Percentiles rank a stretch among this genome's conserved stretches.
Evolutionary conservation across 1,284 basidiomycete species (phyloP).

Genomic region (Rhodotorula sp.): DNA sequence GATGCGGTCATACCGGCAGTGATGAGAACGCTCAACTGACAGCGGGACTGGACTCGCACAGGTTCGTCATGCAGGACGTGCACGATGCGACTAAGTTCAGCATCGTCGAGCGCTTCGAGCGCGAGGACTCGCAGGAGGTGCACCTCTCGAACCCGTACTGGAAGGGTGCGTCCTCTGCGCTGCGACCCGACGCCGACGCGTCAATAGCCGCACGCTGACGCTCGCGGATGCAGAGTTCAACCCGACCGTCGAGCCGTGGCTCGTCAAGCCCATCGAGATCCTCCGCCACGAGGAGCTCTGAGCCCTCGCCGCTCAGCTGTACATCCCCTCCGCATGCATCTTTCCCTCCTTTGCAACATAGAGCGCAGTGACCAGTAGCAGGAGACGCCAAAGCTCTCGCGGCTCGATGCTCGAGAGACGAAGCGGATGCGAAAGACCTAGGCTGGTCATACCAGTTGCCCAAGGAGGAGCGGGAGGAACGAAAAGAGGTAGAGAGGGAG

Average conservation of each 20-base stretch:
- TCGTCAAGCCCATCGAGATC: constrained; percentile 19
- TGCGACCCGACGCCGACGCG: no score
- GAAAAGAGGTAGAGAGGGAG: no score
- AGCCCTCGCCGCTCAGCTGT: not conserved
- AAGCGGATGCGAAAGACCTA: no score
- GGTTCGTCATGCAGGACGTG: constrained; percentile 15
- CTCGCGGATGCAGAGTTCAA: constrained; percentile 9
- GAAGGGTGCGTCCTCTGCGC: not conserved
- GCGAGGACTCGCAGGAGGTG: constrained; percentile 19
- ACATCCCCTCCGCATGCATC: no score
- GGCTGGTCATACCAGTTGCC: no score
- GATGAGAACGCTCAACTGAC: not conserved
- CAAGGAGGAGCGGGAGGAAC: no score
- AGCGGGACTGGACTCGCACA: no score
- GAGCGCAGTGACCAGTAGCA: no score
- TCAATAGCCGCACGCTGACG: not conserved
- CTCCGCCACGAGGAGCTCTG: constrained; percentile 22
- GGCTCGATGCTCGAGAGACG: no score
- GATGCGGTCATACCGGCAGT: not conserved
- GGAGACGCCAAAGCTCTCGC: no score
- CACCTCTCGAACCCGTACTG: constrained; percentile 30
- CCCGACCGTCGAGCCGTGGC: constrained; percentile 29
- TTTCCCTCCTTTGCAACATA: no score
- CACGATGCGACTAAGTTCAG: constrained; percentile 20
- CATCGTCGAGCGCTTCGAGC: constrained; percentile 24